Evolutionary conservation across 495 filamentous ascomycete genomes (phyloP).

Genomic region (Talaromyces trachyspermus): DNA sequence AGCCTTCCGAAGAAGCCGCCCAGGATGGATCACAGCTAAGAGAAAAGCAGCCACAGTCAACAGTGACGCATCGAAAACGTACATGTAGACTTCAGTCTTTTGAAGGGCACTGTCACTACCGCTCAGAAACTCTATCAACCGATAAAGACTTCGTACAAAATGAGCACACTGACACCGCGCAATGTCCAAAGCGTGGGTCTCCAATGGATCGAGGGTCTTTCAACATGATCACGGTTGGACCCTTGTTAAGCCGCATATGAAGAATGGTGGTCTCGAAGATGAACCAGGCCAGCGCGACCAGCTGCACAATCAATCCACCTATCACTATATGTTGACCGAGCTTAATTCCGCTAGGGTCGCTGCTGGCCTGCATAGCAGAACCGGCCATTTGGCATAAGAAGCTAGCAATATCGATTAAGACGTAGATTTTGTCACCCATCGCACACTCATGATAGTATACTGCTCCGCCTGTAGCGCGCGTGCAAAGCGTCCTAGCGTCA

Average conservation of each 20-base stretch:
- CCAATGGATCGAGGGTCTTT: constrained; percentile 18
- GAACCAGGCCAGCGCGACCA: constrained; percentile 26
- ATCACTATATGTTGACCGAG: constrained; percentile 29
- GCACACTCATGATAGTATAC: constrained; percentile 20
- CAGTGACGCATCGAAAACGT: constrained; percentile 31
- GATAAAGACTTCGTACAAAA: constrained; percentile 36
- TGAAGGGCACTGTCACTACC: constrained; percentile 15
- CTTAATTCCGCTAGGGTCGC: constrained; percentile 20
- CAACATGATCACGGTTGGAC: constrained; percentile 10
- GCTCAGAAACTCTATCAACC: constrained; percentile 35
- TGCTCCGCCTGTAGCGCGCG: constrained; percentile 40
- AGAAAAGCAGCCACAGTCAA: constrained; percentile 23
- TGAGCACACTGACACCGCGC: constrained; percentile 27
- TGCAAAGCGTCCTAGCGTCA: constrained; percentile 48
- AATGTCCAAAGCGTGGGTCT: constrained; percentile 28
- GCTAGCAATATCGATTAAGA: constrained; percentile 29
- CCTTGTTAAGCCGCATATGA: constrained; percentile 14
- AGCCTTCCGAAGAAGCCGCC: constrained; percentile 22
- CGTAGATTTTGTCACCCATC: constrained; percentile 27
- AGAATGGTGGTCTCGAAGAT: constrained; percentile 18
- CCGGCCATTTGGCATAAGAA: constrained; percentile 30
- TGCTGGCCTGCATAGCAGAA: constrained; percentile 36
- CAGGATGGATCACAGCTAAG: constrained; percentile 26
- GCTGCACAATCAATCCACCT: constrained; percentile 24
- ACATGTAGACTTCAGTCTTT: constrained; percentile 29